Evolutionary conservation across 2,329 filamentous ascomycete genomes (phyloP), one percentile per base, ranked within the genome.

Genomic region (Lachnellula suecica): DNA sequence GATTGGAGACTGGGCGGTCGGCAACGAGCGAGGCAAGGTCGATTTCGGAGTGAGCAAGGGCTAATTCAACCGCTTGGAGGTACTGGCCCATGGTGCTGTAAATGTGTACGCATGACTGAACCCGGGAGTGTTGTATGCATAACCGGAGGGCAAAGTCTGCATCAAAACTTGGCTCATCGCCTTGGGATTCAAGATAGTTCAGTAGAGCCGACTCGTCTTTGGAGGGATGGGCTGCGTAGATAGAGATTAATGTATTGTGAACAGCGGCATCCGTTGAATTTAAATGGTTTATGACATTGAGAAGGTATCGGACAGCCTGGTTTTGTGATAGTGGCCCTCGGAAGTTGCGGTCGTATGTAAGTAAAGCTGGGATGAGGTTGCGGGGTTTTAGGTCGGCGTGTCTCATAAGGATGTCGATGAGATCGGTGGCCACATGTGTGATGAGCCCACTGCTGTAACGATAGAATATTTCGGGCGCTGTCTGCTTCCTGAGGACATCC

Each of bases 61-160:
- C 94, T 4, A 99, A 81, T 65, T 96, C 90, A 4, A 99, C 94
- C 1, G 93, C 93, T 70, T 95, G 90, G 17, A 90, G 82, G 67
- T 96, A 97, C 69, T 97, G 91, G 0, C 88, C 88, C 93, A 99
- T 99, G 56, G 87, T 89, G 51, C 89, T 96, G 75, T 97, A 99
- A 57, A 99, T 97, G 70, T 97, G 92, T 4, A 97, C 93, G 66
- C 92, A 96, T 13, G 91, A 95, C 58, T 96, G 85, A 1, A 97
- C 92, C 41, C 94, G 88, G 61, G 92, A 86, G 71, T 99, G 86
- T 64, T 97, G 89, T 59, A 99, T 97, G 72, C 94, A 99, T 11
- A 97, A 81, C 11, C 94, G 88, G 25, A 99, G 84, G 1, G 94
- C 94, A 71, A 99, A 99, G 70, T 99, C 94, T 2, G 91, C 90